Conservation (phyloP, 257 asterid species). For the Solanum pinnatisectum region DNA sequence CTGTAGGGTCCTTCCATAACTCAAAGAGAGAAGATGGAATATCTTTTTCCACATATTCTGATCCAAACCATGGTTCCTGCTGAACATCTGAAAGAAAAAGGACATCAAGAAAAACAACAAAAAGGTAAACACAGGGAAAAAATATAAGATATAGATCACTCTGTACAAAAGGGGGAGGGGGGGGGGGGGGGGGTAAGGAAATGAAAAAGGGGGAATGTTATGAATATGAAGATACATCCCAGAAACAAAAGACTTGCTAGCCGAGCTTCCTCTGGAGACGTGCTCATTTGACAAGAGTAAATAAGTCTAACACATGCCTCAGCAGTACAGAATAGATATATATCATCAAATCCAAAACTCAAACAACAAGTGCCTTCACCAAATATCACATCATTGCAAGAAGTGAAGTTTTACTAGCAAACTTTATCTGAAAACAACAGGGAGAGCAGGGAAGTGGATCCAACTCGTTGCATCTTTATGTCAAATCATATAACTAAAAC, state of each 20-base stretch:
- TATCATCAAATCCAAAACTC: neutral
- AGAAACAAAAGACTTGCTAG: neutral
- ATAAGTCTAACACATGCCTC: neutral
- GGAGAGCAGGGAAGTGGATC: neutral
- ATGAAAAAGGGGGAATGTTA: neutral
- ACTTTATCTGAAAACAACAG: neutral
- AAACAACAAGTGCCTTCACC: neutral
- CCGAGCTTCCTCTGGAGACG: neutral
- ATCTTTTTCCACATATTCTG: constrained; percentile 72
- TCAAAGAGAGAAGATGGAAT: constrained; percentile 66
- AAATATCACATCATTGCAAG: neutral
- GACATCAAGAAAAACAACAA: neutral
- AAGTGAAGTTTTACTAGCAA: neutral
- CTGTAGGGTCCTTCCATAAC: constrained; percentile 71
- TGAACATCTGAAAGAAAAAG: constrained; percentile 48
- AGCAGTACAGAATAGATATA: neutral
- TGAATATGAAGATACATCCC: neutral
- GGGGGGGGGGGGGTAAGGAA: neutral
- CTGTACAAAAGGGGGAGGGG: neutral
- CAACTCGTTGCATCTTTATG: neutral
- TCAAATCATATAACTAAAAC: neutral
- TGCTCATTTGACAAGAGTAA: neutral
- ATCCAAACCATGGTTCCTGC: constrained; percentile 95
- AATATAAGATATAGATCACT: neutral
- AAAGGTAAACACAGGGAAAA: neutral